Conservation (phyloP, 495 filamentous ascomycete species). For the Rhizodiscina lignyota region DNA sequence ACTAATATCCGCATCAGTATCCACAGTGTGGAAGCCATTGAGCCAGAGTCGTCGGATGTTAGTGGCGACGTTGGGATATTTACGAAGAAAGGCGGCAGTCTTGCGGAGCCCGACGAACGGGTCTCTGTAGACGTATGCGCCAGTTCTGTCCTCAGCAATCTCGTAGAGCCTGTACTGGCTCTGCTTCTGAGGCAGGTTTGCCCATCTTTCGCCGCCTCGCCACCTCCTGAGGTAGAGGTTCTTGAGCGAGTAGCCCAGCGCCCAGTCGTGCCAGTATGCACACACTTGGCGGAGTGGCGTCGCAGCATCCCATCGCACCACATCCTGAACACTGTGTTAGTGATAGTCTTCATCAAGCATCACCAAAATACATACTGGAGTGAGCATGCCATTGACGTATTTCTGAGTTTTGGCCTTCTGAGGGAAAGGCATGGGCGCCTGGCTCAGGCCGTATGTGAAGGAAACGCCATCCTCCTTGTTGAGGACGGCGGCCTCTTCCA, state of each 20-base stretch:
- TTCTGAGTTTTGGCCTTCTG: conserved; percentile 24
- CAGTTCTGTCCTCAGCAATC: conserved; percentile 20
- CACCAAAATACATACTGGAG: too few relatives aligned
- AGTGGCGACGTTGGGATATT: conserved; percentile 24
- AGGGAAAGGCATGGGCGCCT: conserved; percentile 25
- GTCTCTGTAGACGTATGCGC: conserved; percentile 32
- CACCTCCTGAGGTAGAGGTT: conserved; percentile 32
- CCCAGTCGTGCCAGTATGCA: conserved; percentile 36
- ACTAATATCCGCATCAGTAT: conserved; percentile 29
- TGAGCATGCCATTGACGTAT: conserved; percentile 34
- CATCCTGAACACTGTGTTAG: too few relatives aligned
- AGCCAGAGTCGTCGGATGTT: conserved; percentile 37
- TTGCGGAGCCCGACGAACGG: conserved; percentile 30
- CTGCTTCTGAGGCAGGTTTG: conserved; percentile 18
- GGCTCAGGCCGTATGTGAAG: conserved; percentile 34
- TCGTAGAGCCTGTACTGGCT: conserved; percentile 24
- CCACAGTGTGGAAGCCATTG: conserved; percentile 32
- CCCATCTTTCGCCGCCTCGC: conserved; percentile 33
- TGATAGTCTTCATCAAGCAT: too few relatives aligned
- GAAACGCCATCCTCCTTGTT: conserved; percentile 24
- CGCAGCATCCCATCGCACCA: conserved; percentile 31
- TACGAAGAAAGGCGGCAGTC: conserved; percentile 27
- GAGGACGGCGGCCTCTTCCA: conserved; percentile 26
- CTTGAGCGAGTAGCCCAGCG: conserved; percentile 27
- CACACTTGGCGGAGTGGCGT: conserved; percentile 29